phyloP scores from a whole-genome alignment of 1,284 basidiomycete species.

The Naganishia albida region DNA sequence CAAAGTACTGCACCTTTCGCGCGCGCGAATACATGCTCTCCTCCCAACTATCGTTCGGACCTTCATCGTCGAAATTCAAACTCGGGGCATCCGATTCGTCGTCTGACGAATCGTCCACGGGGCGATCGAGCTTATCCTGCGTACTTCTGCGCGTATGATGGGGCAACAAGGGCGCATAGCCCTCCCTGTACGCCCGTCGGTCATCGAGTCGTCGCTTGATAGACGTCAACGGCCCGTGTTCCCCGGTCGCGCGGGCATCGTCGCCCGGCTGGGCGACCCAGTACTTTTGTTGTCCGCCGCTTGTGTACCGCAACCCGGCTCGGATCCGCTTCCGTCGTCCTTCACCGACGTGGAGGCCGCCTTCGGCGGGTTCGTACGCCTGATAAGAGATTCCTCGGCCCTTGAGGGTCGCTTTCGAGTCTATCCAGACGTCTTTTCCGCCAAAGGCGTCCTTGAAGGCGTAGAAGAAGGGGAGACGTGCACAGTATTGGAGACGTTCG shows the following conservation, averaged over 20 bases:
- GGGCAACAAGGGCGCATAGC: slow-evolving; percentile 73
- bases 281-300: slow-evolving; percentile 84
- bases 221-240: slow-evolving; percentile 54
- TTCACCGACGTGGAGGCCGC: slow-evolving; percentile 79
- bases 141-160: slow-evolving; percentile 68
- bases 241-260: slow-evolving; percentile 47
- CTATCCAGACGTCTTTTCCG: slow-evolving; percentile 80
- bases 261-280: slow-evolving; percentile 75
- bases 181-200: slow-evolving; percentile 59
- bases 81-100: slow-evolving; percentile 52
- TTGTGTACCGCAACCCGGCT: slow-evolving; percentile 85
- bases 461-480: slow-evolving; percentile 80
- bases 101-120: slow-evolving; percentile 42
- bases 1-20: slow-evolving; percentile 87
- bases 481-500: slow-evolving; percentile 63
- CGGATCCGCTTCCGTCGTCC: slow-evolving; percentile 79
- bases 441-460: slow-evolving; percentile 87
- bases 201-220: slow-evolving; percentile 58
- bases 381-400: slow-evolving; percentile 93
- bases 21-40: slow-evolving; percentile 61
- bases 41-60: slow-evolving; percentile 58
- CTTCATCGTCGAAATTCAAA: slow-evolving; percentile 47
- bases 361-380: slow-evolving; percentile 92
- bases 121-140: slow-evolving; percentile 14
- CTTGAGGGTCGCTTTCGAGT: slow-evolving; percentile 76